These are phyloP conservation scores for Xylariaceae sp. DNA, from an alignment of 2,329 filamentous ascomycete genomes.

Conservation along the genomic window DNA sequence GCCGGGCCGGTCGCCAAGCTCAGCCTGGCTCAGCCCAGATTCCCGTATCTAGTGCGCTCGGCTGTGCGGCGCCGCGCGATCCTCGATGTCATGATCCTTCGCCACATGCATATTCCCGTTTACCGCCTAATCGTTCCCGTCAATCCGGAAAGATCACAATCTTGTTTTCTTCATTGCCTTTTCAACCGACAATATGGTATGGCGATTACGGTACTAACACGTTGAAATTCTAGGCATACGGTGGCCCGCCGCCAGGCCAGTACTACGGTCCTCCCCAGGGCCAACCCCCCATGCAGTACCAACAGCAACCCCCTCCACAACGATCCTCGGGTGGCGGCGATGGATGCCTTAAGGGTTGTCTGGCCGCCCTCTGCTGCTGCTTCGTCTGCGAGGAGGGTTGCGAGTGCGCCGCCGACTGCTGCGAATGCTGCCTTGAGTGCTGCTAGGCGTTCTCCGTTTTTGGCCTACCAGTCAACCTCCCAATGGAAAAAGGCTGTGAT, in stretches of 20 bases:
- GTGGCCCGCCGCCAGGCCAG: constrained; percentile 37
- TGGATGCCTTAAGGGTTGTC: constrained; percentile 43
- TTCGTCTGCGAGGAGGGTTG: constrained; percentile 49
- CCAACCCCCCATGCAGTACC: constrained; percentile 44
- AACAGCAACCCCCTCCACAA: constrained; percentile 40
- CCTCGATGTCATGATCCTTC: not conserved
- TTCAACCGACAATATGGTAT: not conserved
- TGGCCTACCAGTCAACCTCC: not conserved
- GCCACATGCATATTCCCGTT: not conserved
- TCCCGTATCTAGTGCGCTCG: not conserved
- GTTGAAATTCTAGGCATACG: constrained; percentile 35
- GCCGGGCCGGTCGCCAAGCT: not conserved
- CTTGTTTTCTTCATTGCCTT: not conserved
- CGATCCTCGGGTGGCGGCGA: constrained; percentile 32
- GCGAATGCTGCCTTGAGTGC: constrained; percentile 39
- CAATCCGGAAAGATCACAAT: not conserved
- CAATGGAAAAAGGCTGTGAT: not conserved
- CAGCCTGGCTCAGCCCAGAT: not conserved
- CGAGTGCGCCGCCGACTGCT: constrained; percentile 48
- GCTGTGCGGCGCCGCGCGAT: not conserved
- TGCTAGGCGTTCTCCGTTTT: constrained; percentile 27
- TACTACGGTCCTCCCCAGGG: constrained; percentile 40
- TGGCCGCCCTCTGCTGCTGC: constrained; percentile 48
- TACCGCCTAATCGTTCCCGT: not conserved
- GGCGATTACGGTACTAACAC: constrained; percentile 1